Conservation (phyloP, 2,329 filamentous ascomycete genomes). For the Madurella fahalii region DNA sequence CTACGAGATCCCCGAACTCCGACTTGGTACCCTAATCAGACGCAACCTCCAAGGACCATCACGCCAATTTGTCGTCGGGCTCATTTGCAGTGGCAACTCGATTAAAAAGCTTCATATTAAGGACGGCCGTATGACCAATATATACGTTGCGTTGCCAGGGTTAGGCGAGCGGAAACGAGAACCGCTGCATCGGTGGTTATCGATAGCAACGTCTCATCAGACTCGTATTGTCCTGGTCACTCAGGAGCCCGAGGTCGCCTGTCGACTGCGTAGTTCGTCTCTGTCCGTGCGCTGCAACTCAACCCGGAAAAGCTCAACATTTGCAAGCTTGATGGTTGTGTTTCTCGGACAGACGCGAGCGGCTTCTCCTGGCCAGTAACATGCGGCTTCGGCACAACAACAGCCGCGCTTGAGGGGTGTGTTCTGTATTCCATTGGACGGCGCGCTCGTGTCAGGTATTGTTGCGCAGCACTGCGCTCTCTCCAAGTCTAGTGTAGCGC, state of each 20-base stretch:
- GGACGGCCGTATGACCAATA: too few species aligned
- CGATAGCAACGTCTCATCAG: constrained; percentile 12
- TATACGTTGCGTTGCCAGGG: too few species aligned
- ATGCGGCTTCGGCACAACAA: constrained; percentile 1
- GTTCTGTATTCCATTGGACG: constrained; percentile 3
- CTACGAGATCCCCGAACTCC: background rate
- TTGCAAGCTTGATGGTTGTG: background rate
- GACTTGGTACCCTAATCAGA: too few species aligned
- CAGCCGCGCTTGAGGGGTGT: constrained; percentile 5
- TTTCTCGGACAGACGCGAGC: constrained; percentile 5
- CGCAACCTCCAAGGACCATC: too few species aligned
- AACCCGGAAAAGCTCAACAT: background rate
- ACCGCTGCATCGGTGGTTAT: background rate
- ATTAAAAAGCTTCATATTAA: too few species aligned
- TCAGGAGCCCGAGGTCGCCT: background rate
- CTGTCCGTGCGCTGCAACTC: constrained; percentile 6
- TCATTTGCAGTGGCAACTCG: too few species aligned
- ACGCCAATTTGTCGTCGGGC: too few species aligned
- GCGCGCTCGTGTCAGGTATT: background rate
- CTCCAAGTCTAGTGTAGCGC: background rate
- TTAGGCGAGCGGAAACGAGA: too few species aligned
- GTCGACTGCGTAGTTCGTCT: background rate
- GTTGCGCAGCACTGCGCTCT: background rate
- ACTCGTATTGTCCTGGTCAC: constrained; percentile 2
- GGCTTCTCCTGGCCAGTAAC: background rate